phyloP scores from a whole-genome alignment of 1,284 basidiomycete genomes.

The Ceratobasidium theobromae region DNA sequence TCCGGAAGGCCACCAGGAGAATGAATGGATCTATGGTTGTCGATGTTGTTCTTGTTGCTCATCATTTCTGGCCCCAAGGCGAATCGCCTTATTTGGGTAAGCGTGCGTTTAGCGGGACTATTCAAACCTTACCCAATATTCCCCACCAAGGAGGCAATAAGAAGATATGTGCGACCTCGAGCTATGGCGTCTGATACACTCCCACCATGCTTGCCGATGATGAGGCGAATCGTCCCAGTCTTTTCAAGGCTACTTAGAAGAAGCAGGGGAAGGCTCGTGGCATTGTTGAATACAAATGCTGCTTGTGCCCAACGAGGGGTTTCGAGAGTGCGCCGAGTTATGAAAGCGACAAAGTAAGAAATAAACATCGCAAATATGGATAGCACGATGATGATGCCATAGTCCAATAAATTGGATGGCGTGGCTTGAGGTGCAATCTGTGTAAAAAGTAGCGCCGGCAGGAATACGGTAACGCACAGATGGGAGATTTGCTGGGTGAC shows the following conservation, averaged over 20 bases:
- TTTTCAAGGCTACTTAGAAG: constrained; percentile 24
- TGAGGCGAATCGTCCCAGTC: constrained; percentile 22
- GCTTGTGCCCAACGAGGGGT: constrained; percentile 22
- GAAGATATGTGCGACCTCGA: constrained; percentile 24
- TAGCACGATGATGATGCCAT: constrained; percentile 8
- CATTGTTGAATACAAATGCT: constrained; percentile 31
- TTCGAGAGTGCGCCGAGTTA: background rate
- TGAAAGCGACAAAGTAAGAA: constrained; percentile 7
- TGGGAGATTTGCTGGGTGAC: constrained; percentile 21
- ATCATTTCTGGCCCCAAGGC: constrained; percentile 17
- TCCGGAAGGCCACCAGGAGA: background rate
- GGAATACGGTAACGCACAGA: constrained; percentile 20
- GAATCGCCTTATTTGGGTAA: background rate
- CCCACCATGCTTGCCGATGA: constrained; percentile 12
- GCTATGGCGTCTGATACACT: constrained; percentile 1
- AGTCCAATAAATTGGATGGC: constrained; percentile 8
- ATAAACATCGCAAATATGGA: constrained; percentile 19
- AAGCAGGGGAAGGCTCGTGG: constrained; percentile 29
- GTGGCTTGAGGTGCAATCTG: constrained; percentile 29
- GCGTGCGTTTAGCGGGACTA: background rate
- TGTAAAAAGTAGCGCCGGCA: constrained; percentile 17
- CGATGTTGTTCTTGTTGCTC: background rate
- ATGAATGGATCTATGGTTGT: background rate
- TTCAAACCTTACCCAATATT: constrained; percentile 18
- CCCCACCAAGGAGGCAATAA: constrained; percentile 24